Base-by-base conservation (phyloP, 768 basidiomycete genomes). In the Neoboletus subvelutipes region DNA sequence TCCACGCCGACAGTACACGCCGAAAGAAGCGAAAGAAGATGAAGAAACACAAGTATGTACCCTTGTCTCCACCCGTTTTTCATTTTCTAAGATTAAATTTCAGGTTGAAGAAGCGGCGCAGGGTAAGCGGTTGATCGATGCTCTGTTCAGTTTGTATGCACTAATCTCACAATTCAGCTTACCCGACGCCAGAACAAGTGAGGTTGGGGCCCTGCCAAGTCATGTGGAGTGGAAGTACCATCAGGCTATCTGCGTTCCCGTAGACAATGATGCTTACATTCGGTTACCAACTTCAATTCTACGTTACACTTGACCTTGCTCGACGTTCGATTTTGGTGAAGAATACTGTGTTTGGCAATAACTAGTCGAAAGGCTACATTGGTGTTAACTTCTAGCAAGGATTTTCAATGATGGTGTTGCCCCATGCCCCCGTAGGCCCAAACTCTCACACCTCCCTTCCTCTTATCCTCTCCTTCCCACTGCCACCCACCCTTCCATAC, bases 11-110 rank as follows among this genome's bases (percentile, higher is more conserved):
- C 64, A 92, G 91, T 63, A 85, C 84, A 29, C 89, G 87, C 78
- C 83, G 91, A 72, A 94, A 94, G 80, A 81, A 84, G 64, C 79
- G 84, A 79, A 89, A 86, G 85, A 96, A 95, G 85, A 96, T 96
- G 87, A 92, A 88, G 82, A 96, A 94, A 76, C 94, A 96, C 73
- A 95, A 95, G 92, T 93, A 67, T 73, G 90, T 80, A 4, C 28
- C 28, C 26, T 52, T 9, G 42, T 43, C 52, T 56, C 36, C n/a
- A 49, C 39, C 17, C 20, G 55, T 55, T 55, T n/a, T 52, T 46
- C 43, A 4, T 15, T 50, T 54, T 57, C 45, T 67, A 28, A 67
- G 36, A 6, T 43, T 22, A 22, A 17, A 42, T 48, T 61, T 7
- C 59, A 93, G 92, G 78, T 81, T 92, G 67, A 91, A 87, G 85